phyloP scores from a whole-genome alignment of 352 stramenopile genomes.

The Globisporangium ultimum region DNA sequence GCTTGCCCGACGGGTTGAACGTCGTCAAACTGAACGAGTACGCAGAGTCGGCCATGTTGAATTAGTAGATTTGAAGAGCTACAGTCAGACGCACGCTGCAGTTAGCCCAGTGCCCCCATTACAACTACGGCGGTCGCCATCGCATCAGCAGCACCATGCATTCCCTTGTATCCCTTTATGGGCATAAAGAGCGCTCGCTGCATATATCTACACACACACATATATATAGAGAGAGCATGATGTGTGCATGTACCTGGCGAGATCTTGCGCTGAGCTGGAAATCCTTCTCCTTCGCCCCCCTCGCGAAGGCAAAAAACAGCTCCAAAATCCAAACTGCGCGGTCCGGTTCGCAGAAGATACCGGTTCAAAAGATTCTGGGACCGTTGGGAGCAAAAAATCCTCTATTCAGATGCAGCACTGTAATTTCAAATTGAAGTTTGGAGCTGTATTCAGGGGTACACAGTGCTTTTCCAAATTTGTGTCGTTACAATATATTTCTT shows the following conservation, averaged over 20 bases:
- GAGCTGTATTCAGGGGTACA: no score
- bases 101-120: no score
- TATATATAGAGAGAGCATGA: not conserved
- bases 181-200: not conserved
- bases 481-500: no score
- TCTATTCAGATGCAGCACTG: no score
- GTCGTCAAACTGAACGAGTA: constrained; percentile 99
- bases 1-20: constrained; percentile 98
- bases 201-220: not conserved
- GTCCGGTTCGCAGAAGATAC: constrained; percentile 9
- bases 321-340: constrained; percentile 7
- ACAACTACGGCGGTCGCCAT: no score
- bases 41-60: constrained; percentile 93
- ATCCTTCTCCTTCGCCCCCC: constrained; percentile 19
- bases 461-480: no score
- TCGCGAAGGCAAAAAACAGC: constrained; percentile 6
- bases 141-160: not conserved
- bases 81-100: not conserved
- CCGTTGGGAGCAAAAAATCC: not conserved
- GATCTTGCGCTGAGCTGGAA: constrained; percentile 25
- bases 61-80: constrained; percentile 8
- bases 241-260: constrained; percentile 9
- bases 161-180: not conserved
- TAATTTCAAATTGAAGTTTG: no score
- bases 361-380: constrained; percentile 6